phyloP scores from a whole-genome alignment of 495 filamentous ascomycete species.

The Niebla homalea region DNA sequence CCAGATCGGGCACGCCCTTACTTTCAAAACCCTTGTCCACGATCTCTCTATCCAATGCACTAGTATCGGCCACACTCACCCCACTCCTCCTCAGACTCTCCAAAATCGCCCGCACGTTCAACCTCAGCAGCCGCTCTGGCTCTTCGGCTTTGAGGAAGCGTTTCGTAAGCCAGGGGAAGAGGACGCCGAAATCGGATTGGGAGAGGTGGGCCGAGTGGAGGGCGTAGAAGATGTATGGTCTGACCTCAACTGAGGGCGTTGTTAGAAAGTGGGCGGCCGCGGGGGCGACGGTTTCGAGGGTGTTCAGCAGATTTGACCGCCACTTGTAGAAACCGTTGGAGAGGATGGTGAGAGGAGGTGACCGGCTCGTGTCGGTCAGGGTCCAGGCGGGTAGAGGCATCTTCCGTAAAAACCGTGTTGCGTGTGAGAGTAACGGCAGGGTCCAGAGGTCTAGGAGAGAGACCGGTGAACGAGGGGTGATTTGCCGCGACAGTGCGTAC shows the following conservation, averaged over 20 bases:
- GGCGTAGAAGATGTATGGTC: constrained; percentile 51
- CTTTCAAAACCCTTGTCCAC: neutral
- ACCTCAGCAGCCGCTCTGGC: constrained; percentile 45
- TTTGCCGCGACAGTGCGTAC: constrained; percentile 38
- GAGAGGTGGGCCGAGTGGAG: constrained; percentile 50
- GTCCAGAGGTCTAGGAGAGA: constrained; percentile 65
- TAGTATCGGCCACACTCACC: constrained; percentile 38
- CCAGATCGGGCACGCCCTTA: neutral
- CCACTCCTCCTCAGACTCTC: constrained; percentile 43
- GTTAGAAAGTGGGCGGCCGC: neutral
- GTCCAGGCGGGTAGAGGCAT: constrained; percentile 57
- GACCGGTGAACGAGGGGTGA: constrained; percentile 45
- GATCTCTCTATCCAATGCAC: constrained; percentile 31
- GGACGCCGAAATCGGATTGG: constrained; percentile 65
- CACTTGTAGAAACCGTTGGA: constrained; percentile 62
- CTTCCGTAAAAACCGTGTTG: constrained; percentile 41
- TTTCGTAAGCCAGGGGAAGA: constrained; percentile 56
- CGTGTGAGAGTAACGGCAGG: constrained; percentile 44
- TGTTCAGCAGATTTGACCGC: constrained; percentile 47
- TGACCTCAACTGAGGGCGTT: constrained; percentile 4
- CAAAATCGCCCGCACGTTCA: constrained; percentile 51
- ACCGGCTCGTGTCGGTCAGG: constrained; percentile 30
- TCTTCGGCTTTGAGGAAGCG: constrained; percentile 44
- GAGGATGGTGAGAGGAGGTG: constrained; percentile 47
- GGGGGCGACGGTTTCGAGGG: constrained; percentile 41